phyloP scores from a whole-genome alignment of 345 rosid species.

The Salix arbutifolia region DNA sequence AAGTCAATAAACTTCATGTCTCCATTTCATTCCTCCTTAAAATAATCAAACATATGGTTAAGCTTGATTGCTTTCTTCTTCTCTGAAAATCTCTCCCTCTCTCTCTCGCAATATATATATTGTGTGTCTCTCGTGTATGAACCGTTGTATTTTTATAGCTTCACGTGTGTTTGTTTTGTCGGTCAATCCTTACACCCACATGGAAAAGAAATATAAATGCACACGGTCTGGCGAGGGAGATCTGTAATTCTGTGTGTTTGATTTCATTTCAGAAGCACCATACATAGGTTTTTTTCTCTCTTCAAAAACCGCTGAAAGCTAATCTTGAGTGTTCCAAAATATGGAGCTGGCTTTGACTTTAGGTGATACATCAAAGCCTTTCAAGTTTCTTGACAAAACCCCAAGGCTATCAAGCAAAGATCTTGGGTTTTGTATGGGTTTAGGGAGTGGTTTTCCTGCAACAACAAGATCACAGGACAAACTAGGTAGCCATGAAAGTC shows the following conservation, averaged over 20 bases:
- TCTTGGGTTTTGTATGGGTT: slow-evolving; percentile 64
- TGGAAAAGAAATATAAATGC: not conserved
- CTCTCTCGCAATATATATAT: not conserved
- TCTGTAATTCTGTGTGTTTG: not conserved
- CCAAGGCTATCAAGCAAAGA: slow-evolving; percentile 39
- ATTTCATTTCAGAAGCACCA: not conserved
- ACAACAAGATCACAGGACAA: slow-evolving; percentile 20
- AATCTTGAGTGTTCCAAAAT: not conserved
- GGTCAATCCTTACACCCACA: slow-evolving; percentile 50
- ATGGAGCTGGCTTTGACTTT: slow-evolving; percentile 92
- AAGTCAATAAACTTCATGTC: not conserved
- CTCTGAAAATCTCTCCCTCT: not conserved
- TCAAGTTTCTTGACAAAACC: slow-evolving; percentile 53
- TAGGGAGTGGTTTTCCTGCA: slow-evolving; percentile 33
- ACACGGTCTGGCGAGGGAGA: not conserved
- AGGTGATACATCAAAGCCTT: slow-evolving; percentile 65
- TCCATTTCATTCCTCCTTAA: not conserved
- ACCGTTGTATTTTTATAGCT: slow-evolving; percentile 43
- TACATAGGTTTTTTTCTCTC: not conserved
- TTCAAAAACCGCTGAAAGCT: not conserved
- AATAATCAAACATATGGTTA: not conserved
- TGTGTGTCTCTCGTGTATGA: slow-evolving; percentile 28
- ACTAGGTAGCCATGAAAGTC: slow-evolving; percentile 5
- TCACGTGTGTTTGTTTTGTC: slow-evolving; percentile 83
- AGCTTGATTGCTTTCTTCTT: not conserved